Evolutionary conservation across 106 monocot genomes (phyloP).

Genomic region (Apostasia shenzhenica): DNA sequence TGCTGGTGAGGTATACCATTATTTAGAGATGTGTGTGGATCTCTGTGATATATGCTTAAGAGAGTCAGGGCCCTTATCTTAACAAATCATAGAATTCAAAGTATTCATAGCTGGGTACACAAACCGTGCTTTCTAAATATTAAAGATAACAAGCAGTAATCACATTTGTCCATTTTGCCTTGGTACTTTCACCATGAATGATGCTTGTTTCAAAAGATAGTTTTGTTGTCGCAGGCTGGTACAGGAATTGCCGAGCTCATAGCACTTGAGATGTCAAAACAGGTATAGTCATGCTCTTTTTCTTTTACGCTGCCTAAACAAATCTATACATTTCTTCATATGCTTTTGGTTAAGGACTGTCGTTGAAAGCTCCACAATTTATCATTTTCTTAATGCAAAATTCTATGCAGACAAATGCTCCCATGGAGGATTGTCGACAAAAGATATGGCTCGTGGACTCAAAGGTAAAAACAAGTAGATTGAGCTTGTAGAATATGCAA

Average conservation of each 20-base stretch:
- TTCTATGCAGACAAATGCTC: conserved; percentile 36
- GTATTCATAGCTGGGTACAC: too few relatives aligned
- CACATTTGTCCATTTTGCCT: too few relatives aligned
- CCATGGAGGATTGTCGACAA: conserved; percentile 56
- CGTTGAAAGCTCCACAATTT: not conserved
- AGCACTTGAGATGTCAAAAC: conserved; percentile 72
- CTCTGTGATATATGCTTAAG: not conserved
- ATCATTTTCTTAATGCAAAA: not conserved
- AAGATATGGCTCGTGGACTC: conserved; percentile 84
- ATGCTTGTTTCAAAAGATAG: not conserved
- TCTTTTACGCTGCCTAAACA: not conserved
- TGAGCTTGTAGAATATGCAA: not conserved
- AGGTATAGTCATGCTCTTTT: conserved; percentile 21
- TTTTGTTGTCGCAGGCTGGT: conserved; percentile 51
- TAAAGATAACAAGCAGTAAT: too few relatives aligned
- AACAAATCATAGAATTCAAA: too few relatives aligned
- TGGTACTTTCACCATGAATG: not conserved
- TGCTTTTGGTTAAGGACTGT: not conserved
- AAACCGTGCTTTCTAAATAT: too few relatives aligned
- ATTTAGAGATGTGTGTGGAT: not conserved
- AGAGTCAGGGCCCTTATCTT: not conserved
- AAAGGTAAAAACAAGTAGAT: conserved; percentile 29
- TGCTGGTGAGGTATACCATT: conserved; percentile 77
- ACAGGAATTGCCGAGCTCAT: conserved; percentile 81
- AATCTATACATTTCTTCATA: not conserved